Evolutionary conservation across 2,329 filamentous ascomycete genomes (phyloP), one percentile per base, ranked within the genome.

Genomic region (Penicillium sp.): DNA sequence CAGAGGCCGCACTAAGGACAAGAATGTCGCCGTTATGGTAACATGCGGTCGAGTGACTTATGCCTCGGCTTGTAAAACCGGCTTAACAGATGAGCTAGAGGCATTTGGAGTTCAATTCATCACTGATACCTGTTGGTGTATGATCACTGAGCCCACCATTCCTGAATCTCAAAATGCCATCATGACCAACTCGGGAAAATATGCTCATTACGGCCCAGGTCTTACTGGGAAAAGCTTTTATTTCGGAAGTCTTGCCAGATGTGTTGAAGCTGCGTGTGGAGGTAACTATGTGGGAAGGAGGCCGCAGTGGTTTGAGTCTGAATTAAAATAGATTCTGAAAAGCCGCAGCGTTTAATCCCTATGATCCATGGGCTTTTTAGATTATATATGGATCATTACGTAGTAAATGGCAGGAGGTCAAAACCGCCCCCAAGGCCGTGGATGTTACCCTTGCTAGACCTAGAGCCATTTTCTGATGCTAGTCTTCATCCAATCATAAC

Each of bases 111-210:
- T 67, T 1, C 64, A 68, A 23, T 51, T 80, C 4, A 65, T 80
- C 13, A 80, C 74, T 0, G 78, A 81, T 58, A 80, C 77, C 0
- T 81, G 78, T 53, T 81, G 78, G 78, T 81, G 78, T 58, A 78
- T 81, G 75, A 72, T 80, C 16, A 54, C 56, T 1, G 75, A 80
- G 45, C 77, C 78, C 0, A 62, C 77, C 0, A 74, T 80, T 9
- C 69, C 68, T 3, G 35, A 7, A 0, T 10, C 50, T 2, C 58
- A 65, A 0, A 62, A 63, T 3, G 69, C 63, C 1, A 74, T 81
- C 54, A 74, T 78, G 77, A 80, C 74, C 0, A 80, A 80, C 50
- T 81, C 78, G 1, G 77, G 67, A 0, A 81, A 81, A 60, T 80
- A 80, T 61, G 78, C 78, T 0, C 77, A 81, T 63, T 81, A 80